phyloP scores from a whole-genome alignment of 306 rosid species.

The Vigna unguiculata region DNA sequence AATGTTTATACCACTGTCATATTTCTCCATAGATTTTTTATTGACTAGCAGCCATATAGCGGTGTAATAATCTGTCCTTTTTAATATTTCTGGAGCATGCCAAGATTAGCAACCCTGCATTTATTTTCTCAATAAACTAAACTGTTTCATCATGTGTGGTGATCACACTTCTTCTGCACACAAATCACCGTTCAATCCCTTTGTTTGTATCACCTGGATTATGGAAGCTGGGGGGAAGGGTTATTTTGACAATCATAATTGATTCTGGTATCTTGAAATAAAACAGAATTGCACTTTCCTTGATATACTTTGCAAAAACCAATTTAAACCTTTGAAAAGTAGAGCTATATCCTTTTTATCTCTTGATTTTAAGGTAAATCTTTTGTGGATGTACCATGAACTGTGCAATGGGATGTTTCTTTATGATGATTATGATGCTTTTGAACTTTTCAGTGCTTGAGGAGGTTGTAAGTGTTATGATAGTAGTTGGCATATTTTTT shows the following conservation, averaged over 20 bases:
- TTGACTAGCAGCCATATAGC: not conserved
- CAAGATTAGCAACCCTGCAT: not conserved
- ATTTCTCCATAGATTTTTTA: not conserved
- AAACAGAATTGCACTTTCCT: slow-evolving; percentile 14
- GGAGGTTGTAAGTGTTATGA: not conserved
- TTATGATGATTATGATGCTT: not conserved
- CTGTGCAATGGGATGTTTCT: not conserved
- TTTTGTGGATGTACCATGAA: not conserved
- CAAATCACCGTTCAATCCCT: not conserved
- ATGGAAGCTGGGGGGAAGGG: slow-evolving; percentile 10
- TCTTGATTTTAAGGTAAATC: not conserved
- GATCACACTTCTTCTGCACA: not conserved
- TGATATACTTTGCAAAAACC: not conserved
- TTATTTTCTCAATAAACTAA: not conserved
- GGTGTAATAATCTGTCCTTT: not conserved
- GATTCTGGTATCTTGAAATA: not conserved
- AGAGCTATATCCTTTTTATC: not conserved
- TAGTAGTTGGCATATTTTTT: not conserved
- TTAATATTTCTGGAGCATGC: not conserved
- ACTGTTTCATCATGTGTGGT: not conserved
- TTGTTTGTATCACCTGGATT: slow-evolving; percentile 19
- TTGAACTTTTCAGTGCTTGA: not conserved
- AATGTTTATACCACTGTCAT: not conserved
- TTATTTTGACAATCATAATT: not conserved
- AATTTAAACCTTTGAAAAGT: not conserved